These are phyloP conservation scores for Exophiala spinifera DNA, from an alignment of 2,329 filamentous ascomycete genomes.

Conservation along the genomic window DNA sequence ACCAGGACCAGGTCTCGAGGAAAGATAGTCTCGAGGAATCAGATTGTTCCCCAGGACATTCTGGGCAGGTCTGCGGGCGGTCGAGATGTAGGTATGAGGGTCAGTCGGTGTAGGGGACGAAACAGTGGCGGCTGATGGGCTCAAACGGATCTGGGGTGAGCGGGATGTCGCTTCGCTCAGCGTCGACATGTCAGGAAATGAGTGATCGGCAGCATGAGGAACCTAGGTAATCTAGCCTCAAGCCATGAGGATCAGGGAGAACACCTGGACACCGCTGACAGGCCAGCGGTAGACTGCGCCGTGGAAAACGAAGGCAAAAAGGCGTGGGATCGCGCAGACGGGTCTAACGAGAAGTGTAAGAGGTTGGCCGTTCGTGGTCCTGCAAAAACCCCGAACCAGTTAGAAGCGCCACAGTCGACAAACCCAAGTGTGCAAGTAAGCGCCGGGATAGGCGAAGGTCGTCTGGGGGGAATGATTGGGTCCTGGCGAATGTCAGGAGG, in stretches of 20 bases:
- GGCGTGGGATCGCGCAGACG: constrained; percentile 7
- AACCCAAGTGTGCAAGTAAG: constrained; percentile 16
- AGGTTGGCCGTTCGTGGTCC: constrained; percentile 5
- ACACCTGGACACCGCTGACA: constrained; percentile 25
- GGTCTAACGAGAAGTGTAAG: constrained; percentile 13
- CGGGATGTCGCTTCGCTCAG: constrained; percentile 18
- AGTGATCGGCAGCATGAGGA: constrained; percentile 15
- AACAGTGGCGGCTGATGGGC: constrained; percentile 22
- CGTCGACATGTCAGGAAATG: constrained; percentile 21
- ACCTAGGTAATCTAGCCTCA: constrained; percentile 6
- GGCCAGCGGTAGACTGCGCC: constrained; percentile 23
- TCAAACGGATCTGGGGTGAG: constrained; percentile 19
- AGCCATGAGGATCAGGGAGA: constrained; percentile 15
- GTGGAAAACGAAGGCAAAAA: constrained; percentile 8
- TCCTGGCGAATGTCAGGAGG: not conserved
- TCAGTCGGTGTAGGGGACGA: constrained; percentile 22
- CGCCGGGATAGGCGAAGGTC: constrained; percentile 12
- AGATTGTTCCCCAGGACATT: constrained; percentile 30
- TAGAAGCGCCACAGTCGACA: not conserved
- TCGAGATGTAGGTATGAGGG: constrained; percentile 13
- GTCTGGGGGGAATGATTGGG: constrained; percentile 5
- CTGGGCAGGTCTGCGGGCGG: constrained; percentile 14
- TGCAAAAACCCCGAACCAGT: constrained; percentile 6
- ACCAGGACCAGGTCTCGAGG: constrained; percentile 21
- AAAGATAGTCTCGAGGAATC: constrained; percentile 38